Conservation (phyloP, 768 basidiomycete genomes). For the Termitomyces eurrhizus region DNA sequence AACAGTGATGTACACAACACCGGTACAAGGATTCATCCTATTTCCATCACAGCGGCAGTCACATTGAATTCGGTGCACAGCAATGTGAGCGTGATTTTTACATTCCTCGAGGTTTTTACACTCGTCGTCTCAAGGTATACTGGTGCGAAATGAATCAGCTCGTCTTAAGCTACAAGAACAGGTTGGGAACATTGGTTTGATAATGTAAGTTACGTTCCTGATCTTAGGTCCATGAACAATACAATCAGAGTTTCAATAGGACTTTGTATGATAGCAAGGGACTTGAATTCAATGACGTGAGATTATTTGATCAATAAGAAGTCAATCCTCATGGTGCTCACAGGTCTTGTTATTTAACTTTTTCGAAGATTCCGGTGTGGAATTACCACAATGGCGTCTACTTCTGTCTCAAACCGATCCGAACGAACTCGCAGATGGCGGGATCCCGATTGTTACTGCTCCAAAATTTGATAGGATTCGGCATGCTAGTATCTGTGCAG, state of each 20-base stretch:
- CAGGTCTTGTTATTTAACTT: slow-evolving; percentile 76
- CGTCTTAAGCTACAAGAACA: slow-evolving; percentile 41
- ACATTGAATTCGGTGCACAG: slow-evolving; percentile 57
- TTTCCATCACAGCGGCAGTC: slow-evolving; percentile 32
- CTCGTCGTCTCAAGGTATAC: slow-evolving; percentile 43
- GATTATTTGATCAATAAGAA: background rate
- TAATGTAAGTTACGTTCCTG: slow-evolving; percentile 41
- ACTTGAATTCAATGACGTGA: slow-evolving; percentile 61
- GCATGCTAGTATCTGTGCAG: slow-evolving; percentile 54
- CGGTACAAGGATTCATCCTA: background rate
- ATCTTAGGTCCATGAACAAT: background rate
- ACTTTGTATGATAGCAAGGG: slow-evolving; percentile 66
- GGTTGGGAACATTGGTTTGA: slow-evolving; percentile 55
- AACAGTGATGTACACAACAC: background rate
- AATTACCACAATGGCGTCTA: slow-evolving; percentile 55
- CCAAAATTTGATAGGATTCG: slow-evolving; percentile 47
- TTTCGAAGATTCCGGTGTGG: slow-evolving; percentile 59
- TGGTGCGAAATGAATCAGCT: slow-evolving; percentile 61
- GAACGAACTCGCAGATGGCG: background rate
- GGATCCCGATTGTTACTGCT: slow-evolving; percentile 14
- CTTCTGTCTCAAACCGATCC: slow-evolving; percentile 40
- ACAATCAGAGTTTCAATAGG: slow-evolving; percentile 18
- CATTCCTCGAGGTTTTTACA: background rate
- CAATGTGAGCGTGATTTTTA: slow-evolving; percentile 46
- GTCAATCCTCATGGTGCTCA: background rate